Percentiles rank a stretch among this genome's conserved stretches.
These are phyloP conservation scores for Pichia cephalocereana DNA, from an alignment of 805 yeast genomes.

Conservation along the genomic window DNA sequence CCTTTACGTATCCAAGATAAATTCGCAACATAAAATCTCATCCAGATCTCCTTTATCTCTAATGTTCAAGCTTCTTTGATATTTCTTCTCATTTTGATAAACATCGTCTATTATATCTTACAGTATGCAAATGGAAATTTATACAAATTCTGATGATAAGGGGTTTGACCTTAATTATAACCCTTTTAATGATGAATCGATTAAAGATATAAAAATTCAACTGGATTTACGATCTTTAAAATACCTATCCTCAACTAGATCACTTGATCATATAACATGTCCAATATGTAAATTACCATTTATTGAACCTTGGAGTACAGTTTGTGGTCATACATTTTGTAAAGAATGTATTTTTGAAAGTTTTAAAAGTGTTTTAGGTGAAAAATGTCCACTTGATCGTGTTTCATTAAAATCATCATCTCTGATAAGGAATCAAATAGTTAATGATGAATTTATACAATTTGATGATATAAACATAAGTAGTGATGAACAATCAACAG, in stretches of 20 bases:
- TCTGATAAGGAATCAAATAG: background rate
- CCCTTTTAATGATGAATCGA: background rate
- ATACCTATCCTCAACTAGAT: conserved; percentile 12
- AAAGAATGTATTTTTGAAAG: conserved; percentile 42
- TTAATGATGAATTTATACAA: background rate
- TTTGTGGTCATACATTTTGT: conserved; percentile 66
- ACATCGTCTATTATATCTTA: no score
- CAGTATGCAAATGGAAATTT: no score
- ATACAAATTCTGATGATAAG: background rate
- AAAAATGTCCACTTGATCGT: conserved; percentile 54
- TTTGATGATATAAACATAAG: conserved; percentile 1
- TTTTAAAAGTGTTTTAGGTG: conserved; percentile 29
- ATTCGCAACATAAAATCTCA: no score
- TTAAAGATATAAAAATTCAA: background rate
- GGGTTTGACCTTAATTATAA: background rate
- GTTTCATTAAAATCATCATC: conserved; percentile 28
- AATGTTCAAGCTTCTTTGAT: no score
- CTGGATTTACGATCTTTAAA: conserved; percentile 18
- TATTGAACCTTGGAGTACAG: conserved; percentile 50
- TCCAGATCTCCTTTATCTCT: no score
- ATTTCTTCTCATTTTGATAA: no score
- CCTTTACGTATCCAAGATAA: no score
- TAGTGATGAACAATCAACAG: conserved; percentile 7
- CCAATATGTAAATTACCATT: conserved; percentile 66
- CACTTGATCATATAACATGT: conserved; percentile 31